Evolutionary conservation across 306 rosid genomes (phyloP), one percentile per base, ranked within the genome.

Genomic region (Ormosia semicastrata): DNA sequence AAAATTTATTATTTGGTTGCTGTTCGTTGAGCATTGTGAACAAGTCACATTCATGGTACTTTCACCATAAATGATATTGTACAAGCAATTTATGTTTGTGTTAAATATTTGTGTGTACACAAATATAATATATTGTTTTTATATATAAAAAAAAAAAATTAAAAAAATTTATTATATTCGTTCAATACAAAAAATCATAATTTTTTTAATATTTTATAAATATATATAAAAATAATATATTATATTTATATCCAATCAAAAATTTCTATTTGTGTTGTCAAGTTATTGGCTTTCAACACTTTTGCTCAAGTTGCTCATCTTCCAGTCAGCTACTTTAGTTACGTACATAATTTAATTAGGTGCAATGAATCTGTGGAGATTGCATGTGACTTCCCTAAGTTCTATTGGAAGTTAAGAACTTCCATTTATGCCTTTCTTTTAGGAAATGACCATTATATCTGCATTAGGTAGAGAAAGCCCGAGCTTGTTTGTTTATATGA

Each of bases 311-410:
- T 53, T 15, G 30, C 59, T 53, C 18, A 4, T n/a, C 24, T 52
- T 52, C 18, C 3, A 18, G 7, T 52, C 57, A 52, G 2, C 24
- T 52, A 52, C 57, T 52, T 52, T 52, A 52, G 57, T 14, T 64
- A 14, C 75, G 43, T 53, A 41, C 62, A 24, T 17, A 7, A 40
- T 29, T 41, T 32, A 81, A 63, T 67, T 47, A 15, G 57, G 77
- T 78, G 60, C 84, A 73, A 58, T 86, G 78, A 82, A 86, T 82
- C 71, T 59, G 3, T 8, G n/a, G 32, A 53, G 24, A 71, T 41
- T 79, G 82, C 82, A 79, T 41, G 82, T 79, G 85, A 79, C 50
- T 62, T 53, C 47, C 47, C 47, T 37, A 75, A 50, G 39, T 72
- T 50, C 63, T 63, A 68, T 50, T 74, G 77, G 60, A 50, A 52